Evolutionary conservation across 2,329 filamentous ascomycete genomes (phyloP), one percentile per base, ranked within the genome.

Genomic region (Pseudogymnoascus sp.): DNA sequence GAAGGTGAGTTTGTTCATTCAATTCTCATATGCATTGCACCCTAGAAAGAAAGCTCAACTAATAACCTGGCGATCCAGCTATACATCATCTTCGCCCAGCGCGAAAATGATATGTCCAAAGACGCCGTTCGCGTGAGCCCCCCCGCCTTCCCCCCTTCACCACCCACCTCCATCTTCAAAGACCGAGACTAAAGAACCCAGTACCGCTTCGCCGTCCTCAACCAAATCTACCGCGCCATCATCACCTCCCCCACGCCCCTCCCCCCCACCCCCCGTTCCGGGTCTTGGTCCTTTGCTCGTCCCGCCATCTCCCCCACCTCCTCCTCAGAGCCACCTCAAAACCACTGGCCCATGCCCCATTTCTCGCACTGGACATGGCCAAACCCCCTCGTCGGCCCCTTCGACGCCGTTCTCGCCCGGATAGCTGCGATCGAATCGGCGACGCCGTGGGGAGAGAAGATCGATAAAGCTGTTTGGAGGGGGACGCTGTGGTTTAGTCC

Each of bases 321-420:
- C 11, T 1, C 18, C 4, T 1, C 18, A 4, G 11, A 44, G 4
- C 73, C 72, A 63, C 65, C 64, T 18, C 65, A 63, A 10, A 77
- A 77, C 37, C 74, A 74, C 64, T 83, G 81, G 72, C 70, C 81
- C 4, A 80, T 84, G 73, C 82, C 81, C 63, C 83, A 81, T 74
- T 86, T 82, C 75, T 77, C 76, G 69, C 82, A 79, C 73, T 84
- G 78, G 78, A 77, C 78, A 5, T 84, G 81, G 81, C 74, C 78
- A 21, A 75, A 81, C 53, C 78, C 77, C 62, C 80, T 79, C 74
- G 80, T 79, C 70, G 76, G 75, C 5, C 78, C 78, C 5, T 69
- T 81, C 12, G 66, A 73, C 10, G 72, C 75, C 59, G 79, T 78
- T 0, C 69, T 77, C 0, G 35, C 50, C 0, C 74, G 74, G 60